Evolutionary conservation across 2,329 filamentous ascomycete species (phyloP).

Genomic region (Exophiala spinifera): DNA sequence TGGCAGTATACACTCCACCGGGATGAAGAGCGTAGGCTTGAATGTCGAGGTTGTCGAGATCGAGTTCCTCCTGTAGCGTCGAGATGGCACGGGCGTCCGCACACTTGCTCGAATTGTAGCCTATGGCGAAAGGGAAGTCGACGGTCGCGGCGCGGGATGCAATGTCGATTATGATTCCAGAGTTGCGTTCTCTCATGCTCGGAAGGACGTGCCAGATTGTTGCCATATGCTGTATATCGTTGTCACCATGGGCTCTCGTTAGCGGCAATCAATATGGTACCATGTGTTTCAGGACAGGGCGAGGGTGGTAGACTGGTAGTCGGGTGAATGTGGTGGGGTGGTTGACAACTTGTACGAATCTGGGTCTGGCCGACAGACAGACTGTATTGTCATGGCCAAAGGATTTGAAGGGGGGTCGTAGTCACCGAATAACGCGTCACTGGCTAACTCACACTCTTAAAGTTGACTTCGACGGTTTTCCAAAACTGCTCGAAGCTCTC

Average conservation of each 20-base stretch:
- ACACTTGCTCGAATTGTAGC: slow-evolving; percentile 19
- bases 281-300: no score
- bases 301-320: no score
- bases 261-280: no score
- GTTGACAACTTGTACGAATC: no score
- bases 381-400: no score
- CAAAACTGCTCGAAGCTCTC: slow-evolving; percentile 21
- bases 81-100: slow-evolving; percentile 15
- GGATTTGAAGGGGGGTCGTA: no score
- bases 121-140: slow-evolving; percentile 17
- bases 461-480: slow-evolving; percentile 21
- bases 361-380: no score
- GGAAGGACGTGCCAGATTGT: slow-evolving; percentile 13
- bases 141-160: slow-evolving; percentile 20
- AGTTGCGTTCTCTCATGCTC: slow-evolving; percentile 12
- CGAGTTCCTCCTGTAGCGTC: slow-evolving; percentile 20
- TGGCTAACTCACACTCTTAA: slow-evolving; percentile 17
- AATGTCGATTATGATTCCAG: slow-evolving; percentile 20
- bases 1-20: slow-evolving; percentile 12
- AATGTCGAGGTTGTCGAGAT: slow-evolving; percentile 17
- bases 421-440: no score
- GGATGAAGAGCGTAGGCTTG: slow-evolving; percentile 20
- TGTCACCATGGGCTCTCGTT: neutral
- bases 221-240: slow-evolving; percentile 7
- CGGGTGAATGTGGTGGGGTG: no score